phyloP scores from a whole-genome alignment of 1,284 basidiomycete species.

The Veloporphyrellus conicus region DNA sequence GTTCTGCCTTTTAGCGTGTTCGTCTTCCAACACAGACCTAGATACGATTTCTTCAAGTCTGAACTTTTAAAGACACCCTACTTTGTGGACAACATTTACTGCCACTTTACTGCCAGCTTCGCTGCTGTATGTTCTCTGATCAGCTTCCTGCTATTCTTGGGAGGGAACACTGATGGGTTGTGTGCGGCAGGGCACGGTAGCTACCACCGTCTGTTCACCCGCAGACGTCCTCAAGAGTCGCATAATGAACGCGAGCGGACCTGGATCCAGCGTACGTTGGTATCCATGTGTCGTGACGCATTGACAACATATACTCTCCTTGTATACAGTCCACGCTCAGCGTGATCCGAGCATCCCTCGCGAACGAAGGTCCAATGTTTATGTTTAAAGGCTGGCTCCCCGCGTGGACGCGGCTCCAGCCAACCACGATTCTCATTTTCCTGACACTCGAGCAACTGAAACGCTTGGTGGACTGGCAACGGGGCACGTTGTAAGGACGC shows the following conservation, averaged over 20 bases:
- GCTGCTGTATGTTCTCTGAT: constrained; percentile 56
- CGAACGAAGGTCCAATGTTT: constrained; percentile 80
- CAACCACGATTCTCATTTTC: constrained; percentile 82
- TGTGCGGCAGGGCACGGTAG: constrained; percentile 70
- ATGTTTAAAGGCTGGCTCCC: constrained; percentile 92
- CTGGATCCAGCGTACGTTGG: constrained; percentile 61
- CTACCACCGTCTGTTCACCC: constrained; percentile 90
- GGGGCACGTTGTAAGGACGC: constrained; percentile 14
- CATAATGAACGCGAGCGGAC: constrained; percentile 86
- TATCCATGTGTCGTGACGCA: too few relatives aligned
- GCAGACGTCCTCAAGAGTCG: constrained; percentile 88
- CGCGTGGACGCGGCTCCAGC: constrained; percentile 80
- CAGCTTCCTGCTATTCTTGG: neutral
- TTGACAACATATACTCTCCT: neutral
- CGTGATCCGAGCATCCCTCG: constrained; percentile 70
- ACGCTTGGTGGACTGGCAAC: constrained; percentile 24
- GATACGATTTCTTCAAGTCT: constrained; percentile 88
- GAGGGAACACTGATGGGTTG: neutral
- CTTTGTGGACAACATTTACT: constrained; percentile 75
- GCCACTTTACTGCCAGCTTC: constrained; percentile 83
- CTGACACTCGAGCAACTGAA: constrained; percentile 56
- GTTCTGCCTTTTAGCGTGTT: neutral
- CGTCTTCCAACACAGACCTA: constrained; percentile 25
- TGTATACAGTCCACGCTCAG: constrained; percentile 59
- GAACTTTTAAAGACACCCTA: constrained; percentile 66